Conservation (phyloP, 2,329 filamentous ascomycete genomes). For the Paecilomyces niveus region DNA sequence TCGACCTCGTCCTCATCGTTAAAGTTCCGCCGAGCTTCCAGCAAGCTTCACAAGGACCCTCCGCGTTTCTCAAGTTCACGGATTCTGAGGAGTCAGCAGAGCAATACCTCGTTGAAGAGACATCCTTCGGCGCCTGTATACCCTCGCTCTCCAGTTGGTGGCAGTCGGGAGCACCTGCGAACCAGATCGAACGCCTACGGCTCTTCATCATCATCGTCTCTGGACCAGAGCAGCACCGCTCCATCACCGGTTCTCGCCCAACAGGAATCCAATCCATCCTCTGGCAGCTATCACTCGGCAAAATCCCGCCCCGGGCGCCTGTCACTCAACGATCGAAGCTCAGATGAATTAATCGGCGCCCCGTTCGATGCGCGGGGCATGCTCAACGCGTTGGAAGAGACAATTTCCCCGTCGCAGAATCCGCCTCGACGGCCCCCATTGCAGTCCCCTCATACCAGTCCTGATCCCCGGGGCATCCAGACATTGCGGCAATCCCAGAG, state of each 20-base stretch:
- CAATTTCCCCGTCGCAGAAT: slow-evolving; percentile 21
- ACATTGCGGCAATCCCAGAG: slow-evolving; percentile 59
- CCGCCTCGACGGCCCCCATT: slow-evolving; percentile 36
- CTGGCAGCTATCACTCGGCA: slow-evolving; percentile 16
- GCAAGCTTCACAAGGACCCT: slow-evolving; percentile 39
- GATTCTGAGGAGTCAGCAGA: slow-evolving; percentile 37
- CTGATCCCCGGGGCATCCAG: slow-evolving; percentile 50
- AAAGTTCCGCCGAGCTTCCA: slow-evolving; percentile 34
- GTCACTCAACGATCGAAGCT: slow-evolving; percentile 30
- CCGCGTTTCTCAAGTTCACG: slow-evolving; percentile 32
- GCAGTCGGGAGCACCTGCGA: slow-evolving; percentile 35
- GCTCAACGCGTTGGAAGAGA: slow-evolving; percentile 37
- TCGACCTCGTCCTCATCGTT: slow-evolving; percentile 31
- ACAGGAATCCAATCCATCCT: slow-evolving; percentile 23
- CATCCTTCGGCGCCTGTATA: slow-evolving; percentile 41
- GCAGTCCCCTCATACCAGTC: slow-evolving; percentile 44
- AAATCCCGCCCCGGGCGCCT: slow-evolving; percentile 29
- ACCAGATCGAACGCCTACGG: slow-evolving; percentile 41
- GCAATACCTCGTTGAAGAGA: slow-evolving; percentile 37
- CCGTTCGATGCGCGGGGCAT: slow-evolving; percentile 39
- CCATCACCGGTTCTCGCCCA: slow-evolving; percentile 31
- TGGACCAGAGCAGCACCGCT: slow-evolving; percentile 36
- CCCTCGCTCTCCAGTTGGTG: slow-evolving; percentile 34
- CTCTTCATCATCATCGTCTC: slow-evolving; percentile 41
- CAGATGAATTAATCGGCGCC: slow-evolving; percentile 39